These are phyloP conservation scores for Fusarium incarnatum DNA, from an alignment of 2,329 filamentous ascomycete genomes.

Conservation along the genomic window DNA sequence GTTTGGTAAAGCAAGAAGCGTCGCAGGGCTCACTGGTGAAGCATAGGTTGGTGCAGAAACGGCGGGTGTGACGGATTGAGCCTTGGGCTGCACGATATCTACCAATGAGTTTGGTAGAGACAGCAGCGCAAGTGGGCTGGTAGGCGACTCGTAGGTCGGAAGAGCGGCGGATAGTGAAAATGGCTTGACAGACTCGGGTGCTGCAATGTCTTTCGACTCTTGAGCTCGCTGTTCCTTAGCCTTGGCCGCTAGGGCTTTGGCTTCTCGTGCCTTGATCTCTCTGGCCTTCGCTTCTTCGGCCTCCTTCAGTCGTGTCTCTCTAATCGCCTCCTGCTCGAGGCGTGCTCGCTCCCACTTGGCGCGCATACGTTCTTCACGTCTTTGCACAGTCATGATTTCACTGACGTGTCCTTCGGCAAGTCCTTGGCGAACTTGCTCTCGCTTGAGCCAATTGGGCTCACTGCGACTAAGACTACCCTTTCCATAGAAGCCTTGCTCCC, in stretches of 20 bases:
- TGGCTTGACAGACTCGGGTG: conserved; percentile 8
- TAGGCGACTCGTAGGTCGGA: conserved; percentile 50
- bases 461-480: conserved; percentile 93
- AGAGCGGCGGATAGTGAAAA: conserved; percentile 4
- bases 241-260: conserved; percentile 29
- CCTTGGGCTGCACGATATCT: conserved; percentile 6
- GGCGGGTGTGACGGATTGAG: background rate
- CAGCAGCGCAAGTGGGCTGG: conserved; percentile 60
- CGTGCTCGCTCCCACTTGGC: conserved; percentile 94
- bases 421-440: conserved; percentile 80
- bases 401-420: conserved; percentile 75
- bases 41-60: background rate
- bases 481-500: conserved; percentile 98
- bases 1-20: conserved; percentile 66
- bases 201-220: conserved; percentile 9
- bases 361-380: conserved; percentile 82
- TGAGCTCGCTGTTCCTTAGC: conserved; percentile 8
- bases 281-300: conserved; percentile 48
- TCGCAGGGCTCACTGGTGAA: conserved; percentile 58
- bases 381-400: conserved; percentile 81
- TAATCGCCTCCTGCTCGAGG: conserved; percentile 84
- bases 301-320: conserved; percentile 69
- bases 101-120: conserved; percentile 66
- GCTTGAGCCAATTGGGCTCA: conserved; percentile 91
- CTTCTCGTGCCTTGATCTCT: conserved; percentile 35